Base-by-base conservation (phyloP, 73 alveolate species). In the Paramecium primaurelia region DNA sequence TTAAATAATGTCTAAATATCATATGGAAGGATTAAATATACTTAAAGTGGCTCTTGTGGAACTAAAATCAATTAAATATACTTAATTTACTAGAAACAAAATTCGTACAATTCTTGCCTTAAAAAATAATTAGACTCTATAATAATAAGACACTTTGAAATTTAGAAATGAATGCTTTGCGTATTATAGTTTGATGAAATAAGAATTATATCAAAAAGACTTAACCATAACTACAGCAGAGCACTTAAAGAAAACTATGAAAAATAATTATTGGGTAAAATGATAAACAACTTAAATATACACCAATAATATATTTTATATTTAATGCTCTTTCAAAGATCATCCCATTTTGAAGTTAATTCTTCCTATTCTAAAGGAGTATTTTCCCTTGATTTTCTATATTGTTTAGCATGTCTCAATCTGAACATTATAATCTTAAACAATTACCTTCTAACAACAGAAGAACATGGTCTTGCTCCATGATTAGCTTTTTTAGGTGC, bases 391-490 rank as follows among this genome's bases (percentile, higher is more conserved):
- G 87, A 73, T 38, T 38, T 73, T 73, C 87, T 73, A 40, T 73
- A 73, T 73, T 73, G 38, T 16, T 73, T 73, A 16, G 37, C 47
- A 37, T 34, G 58, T 73, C 87, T 32, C 47, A 73, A 73, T 73
- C 87, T 73, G 14, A 34, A 22, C 20, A 36, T 30, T 3, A 64
- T 64, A 37, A 14, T 37, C 58, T 54, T 8, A 54, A 54, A 54
- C 14, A 38, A 73, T 30, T 73, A 73, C 87, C 93, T 94, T 86
- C 98, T 94, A 92, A 95, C 92, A 18, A 95, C 96, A 2, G 94
- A 71, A 9, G 98, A 95, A 80, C 97, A 94, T 16, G 98, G 98
- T 71, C 98, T 68, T 25, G 96, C 93, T 40, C 98, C 98, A 28
- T 95, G 97, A 86, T 95, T 95, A 4, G 98, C 94, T 38, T 94